Conservation (phyloP, 805 yeast genomes). For the Huiozyma naganishii region DNA sequence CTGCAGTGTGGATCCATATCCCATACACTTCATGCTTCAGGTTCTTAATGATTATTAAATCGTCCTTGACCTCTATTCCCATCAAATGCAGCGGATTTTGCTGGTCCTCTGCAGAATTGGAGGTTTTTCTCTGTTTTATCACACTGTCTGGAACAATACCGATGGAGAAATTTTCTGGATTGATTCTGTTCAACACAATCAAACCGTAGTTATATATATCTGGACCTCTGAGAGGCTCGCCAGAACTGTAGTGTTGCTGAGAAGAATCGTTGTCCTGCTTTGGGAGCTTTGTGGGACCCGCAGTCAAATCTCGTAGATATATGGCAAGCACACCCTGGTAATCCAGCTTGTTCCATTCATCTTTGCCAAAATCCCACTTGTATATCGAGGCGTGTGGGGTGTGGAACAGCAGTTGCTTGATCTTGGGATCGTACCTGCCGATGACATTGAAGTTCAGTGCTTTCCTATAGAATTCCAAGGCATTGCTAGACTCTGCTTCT, state of each 20-base stretch:
- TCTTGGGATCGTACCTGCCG: constrained; percentile 63
- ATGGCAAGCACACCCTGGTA: constrained; percentile 61
- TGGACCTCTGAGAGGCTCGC: constrained; percentile 19
- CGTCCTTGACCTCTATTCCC: constrained; percentile 59
- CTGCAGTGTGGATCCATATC: constrained; percentile 63
- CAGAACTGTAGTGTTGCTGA: constrained; percentile 4
- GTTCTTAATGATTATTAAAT: constrained; percentile 58
- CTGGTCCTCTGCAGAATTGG: constrained; percentile 20
- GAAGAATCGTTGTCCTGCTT: constrained; percentile 5
- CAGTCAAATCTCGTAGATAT: constrained; percentile 40
- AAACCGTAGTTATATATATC: constrained; percentile 53
- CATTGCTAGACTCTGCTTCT: background rate
- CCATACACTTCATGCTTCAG: constrained; percentile 64
- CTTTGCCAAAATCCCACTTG: constrained; percentile 43
- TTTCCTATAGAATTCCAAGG: constrained; percentile 48
- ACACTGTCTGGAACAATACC: constrained; percentile 53
- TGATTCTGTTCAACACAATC: constrained; percentile 54
- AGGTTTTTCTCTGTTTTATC: constrained; percentile 32
- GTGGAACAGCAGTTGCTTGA: constrained; percentile 54
- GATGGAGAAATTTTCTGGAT: constrained; percentile 60
- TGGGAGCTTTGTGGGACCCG: constrained; percentile 11
- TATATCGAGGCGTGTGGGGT: constrained; percentile 67
- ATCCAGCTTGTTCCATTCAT: constrained; percentile 63
- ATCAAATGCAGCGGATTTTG: constrained; percentile 33
- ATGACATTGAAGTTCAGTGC: constrained; percentile 69